Conservation (phyloP, 805 yeast genomes). For the Pichia occidentalis region DNA sequence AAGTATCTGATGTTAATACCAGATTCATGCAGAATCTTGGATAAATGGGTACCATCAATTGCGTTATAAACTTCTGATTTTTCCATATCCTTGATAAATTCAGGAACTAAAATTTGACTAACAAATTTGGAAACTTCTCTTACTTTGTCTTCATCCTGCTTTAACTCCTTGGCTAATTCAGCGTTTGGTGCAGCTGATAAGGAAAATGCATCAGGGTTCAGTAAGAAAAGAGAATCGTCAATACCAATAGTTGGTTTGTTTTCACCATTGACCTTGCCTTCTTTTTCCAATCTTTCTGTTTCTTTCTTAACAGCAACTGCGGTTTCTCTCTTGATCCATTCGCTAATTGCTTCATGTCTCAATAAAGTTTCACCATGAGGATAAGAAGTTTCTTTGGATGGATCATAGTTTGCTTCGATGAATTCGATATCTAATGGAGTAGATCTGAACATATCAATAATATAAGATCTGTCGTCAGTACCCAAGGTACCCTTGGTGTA, state of each 20-base stretch:
- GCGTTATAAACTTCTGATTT: conserved; percentile 52
- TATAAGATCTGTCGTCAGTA: conserved; percentile 75
- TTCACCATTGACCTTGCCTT: conserved; percentile 28
- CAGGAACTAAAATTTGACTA: conserved; percentile 51
- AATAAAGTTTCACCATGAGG: conserved; percentile 77
- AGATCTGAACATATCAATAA: conserved; percentile 77
- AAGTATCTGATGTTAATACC: conserved; percentile 90
- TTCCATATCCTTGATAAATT: conserved; percentile 49
- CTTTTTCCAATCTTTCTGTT: conserved; percentile 36
- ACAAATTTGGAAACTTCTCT: conserved; percentile 65
- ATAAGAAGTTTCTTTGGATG: conserved; percentile 44
- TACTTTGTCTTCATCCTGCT: conserved; percentile 56
- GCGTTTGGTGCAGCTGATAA: conserved; percentile 35
- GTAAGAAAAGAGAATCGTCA: conserved; percentile 46
- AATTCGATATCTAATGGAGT: conserved; percentile 82
- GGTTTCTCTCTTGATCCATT: conserved; percentile 76
- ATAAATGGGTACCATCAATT: conserved; percentile 72
- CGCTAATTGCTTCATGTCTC: conserved; percentile 84
- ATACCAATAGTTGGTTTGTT: conserved; percentile 45
- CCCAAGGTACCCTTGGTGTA: conserved; percentile 85
- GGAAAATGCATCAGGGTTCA: conserved; percentile 77
- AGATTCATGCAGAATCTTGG: conserved; percentile 58
- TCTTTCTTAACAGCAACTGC: conserved; percentile 45
- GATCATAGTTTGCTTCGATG: conserved; percentile 48
- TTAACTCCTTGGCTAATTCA: conserved; percentile 31